Percentiles rank a stretch among this genome's conserved stretches.
phyloP scores from a whole-genome alignment of 257 asterid species.

The Verbena officinalis region DNA sequence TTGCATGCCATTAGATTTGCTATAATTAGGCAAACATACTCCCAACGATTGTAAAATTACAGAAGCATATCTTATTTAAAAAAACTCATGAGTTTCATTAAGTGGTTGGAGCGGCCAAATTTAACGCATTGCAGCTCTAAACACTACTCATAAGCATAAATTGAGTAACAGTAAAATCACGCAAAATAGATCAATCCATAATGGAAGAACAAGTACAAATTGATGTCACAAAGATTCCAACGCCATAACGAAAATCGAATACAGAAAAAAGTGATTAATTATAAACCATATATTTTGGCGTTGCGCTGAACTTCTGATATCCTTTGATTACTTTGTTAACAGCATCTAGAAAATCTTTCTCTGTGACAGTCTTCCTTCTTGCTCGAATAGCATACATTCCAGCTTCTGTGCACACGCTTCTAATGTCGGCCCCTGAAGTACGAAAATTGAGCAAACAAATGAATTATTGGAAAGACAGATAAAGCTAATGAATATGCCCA shows the following conservation, averaged over 20 bases:
- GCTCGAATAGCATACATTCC: slow-evolving; percentile 96
- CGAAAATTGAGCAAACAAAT: not conserved
- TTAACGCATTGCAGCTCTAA: too few species aligned
- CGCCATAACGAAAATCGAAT: not conserved
- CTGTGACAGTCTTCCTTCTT: slow-evolving; percentile 89
- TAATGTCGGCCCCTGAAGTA: slow-evolving; percentile 80
- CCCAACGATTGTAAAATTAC: too few species aligned
- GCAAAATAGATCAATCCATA: too few species aligned
- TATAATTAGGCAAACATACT: too few species aligned
- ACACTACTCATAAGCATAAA: too few species aligned
- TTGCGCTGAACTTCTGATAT: slow-evolving; percentile 93
- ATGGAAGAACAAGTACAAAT: not conserved
- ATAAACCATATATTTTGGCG: slow-evolving; percentile 95
- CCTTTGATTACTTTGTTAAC: slow-evolving; percentile 97
- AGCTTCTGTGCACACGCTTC: slow-evolving; percentile 97
- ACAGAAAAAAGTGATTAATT: slow-evolving; percentile 37
- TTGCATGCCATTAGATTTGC: too few species aligned
- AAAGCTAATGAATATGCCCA: slow-evolving; percentile 2
- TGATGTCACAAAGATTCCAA: not conserved
- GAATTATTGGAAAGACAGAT: not conserved
- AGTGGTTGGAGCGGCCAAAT: too few species aligned
- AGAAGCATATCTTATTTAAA: too few species aligned
- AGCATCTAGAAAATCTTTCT: slow-evolving; percentile 93
- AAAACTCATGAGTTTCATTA: too few species aligned
- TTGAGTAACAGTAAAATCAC: too few species aligned